These are phyloP conservation scores for Diaporthe vaccinii DNA, from an alignment of 2,329 filamentous ascomycete genomes.

Conservation along the genomic window DNA sequence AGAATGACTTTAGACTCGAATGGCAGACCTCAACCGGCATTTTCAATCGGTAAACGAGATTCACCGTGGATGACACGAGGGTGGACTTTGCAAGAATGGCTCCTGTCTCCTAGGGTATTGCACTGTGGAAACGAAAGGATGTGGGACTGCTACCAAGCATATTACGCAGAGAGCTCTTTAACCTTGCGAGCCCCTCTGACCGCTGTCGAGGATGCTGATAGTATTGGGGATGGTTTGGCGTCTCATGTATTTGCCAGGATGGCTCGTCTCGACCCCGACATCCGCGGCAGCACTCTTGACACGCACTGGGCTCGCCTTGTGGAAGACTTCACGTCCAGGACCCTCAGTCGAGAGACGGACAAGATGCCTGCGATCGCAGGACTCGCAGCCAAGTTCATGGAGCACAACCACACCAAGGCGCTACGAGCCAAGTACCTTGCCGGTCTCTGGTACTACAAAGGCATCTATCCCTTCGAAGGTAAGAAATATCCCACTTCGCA, in stretches of 20 bases:
- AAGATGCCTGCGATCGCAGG: background rate
- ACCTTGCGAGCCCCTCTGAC: too few species aligned
- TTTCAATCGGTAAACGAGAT: background rate
- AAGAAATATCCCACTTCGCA: background rate
- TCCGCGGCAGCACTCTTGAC: too few species aligned
- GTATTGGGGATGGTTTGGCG: background rate
- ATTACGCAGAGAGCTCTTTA: background rate
- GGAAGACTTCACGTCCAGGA: background rate
- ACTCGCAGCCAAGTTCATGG: background rate
- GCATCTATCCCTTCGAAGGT: background rate
- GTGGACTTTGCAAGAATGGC: background rate
- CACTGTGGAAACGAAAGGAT: background rate
- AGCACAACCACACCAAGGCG: background rate
- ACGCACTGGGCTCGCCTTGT: background rate
- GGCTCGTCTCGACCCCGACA: background rate
- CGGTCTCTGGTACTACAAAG: background rate
- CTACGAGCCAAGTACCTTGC: background rate
- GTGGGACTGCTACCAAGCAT: slow-evolving; percentile 7
- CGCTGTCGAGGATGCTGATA: background rate
- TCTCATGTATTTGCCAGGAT: background rate
- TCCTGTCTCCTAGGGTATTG: background rate
- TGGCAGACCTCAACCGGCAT: background rate
- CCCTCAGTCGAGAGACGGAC: background rate
- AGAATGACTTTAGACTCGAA: background rate
- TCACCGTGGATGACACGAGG: background rate